Evolutionary conservation across 495 filamentous ascomycete genomes (phyloP).

Genomic region (Aspergillus coremiiformis): DNA sequence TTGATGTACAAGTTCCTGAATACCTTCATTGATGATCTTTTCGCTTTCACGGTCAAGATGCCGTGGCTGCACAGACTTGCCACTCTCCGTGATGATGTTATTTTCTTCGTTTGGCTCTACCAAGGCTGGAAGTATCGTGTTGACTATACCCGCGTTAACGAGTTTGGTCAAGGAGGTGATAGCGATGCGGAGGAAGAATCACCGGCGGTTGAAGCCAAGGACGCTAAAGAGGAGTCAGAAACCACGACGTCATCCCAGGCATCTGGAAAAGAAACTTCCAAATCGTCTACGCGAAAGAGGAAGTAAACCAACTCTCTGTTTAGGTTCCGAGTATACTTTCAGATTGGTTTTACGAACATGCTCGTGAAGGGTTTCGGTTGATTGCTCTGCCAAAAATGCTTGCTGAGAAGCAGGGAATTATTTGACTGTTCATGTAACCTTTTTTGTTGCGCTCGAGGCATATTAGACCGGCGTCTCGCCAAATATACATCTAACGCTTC

Average conservation of each 20-base stretch:
- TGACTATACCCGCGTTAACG: conserved; percentile 88
- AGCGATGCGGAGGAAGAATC: conserved; percentile 65
- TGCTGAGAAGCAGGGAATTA: neutral
- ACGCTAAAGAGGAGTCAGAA: conserved; percentile 32
- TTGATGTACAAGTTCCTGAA: conserved; percentile 96
- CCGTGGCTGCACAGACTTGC: conserved; percentile 90
- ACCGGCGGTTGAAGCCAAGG: conserved; percentile 28
- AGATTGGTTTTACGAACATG: neutral
- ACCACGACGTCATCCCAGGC: conserved; percentile 19
- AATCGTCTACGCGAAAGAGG: conserved; percentile 33
- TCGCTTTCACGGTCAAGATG: conserved; percentile 99
- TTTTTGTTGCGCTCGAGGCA: neutral
- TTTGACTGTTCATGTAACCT: neutral
- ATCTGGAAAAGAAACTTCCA: conserved; percentile 27
- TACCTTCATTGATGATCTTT: conserved; percentile 79
- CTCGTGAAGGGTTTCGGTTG: neutral
- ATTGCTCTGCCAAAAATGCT: neutral
- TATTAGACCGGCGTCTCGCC: neutral
- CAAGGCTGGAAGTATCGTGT: conserved; percentile 89
- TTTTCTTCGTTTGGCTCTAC: conserved; percentile 98
- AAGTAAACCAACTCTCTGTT: conserved; percentile 22
- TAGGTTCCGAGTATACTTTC: neutral
- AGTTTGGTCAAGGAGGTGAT: conserved; percentile 93
- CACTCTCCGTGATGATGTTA: conserved; percentile 89
- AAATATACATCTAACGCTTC: neutral